Conservation (phyloP, 495 filamentous ascomycete species). For the Bathelium albidoporum region DNA sequence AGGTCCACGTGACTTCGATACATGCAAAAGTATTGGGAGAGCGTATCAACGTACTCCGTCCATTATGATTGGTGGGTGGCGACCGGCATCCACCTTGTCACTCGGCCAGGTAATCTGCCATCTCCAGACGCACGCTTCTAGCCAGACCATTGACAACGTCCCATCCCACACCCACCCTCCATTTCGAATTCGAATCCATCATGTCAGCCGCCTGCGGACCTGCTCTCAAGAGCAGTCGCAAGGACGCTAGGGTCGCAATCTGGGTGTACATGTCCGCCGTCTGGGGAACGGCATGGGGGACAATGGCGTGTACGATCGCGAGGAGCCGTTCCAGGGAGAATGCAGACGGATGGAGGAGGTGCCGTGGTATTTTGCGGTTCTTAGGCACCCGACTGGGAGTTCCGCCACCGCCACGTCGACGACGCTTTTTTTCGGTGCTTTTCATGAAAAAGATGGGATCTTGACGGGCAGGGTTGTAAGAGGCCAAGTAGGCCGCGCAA, state of each 20-base stretch:
- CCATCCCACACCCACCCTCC: slow-evolving; percentile 62
- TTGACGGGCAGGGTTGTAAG: slow-evolving; percentile 67
- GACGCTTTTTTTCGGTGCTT: slow-evolving; percentile 49
- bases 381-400: slow-evolving; percentile 24
- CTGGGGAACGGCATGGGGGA: slow-evolving; percentile 51
- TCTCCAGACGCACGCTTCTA: slow-evolving; percentile 58
- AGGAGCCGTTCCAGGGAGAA: slow-evolving; percentile 82
- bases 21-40: no score
- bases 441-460: slow-evolving; percentile 83
- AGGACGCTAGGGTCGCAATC: slow-evolving; percentile 67
- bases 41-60: no score
- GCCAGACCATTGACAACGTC: slow-evolving; percentile 56
- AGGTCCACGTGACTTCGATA: no score
- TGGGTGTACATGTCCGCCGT: slow-evolving; percentile 40
- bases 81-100: neutral
- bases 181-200: slow-evolving; percentile 56
- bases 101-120: slow-evolving; percentile 58
- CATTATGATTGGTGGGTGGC: no score
- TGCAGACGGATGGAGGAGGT: slow-evolving; percentile 62
- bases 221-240: slow-evolving; percentile 59
- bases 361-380: slow-evolving; percentile 45
- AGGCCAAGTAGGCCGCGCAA: slow-evolving; percentile 81
- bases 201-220: slow-evolving; percentile 39
- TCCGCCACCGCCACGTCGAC: slow-evolving; percentile 33
- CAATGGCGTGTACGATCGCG: slow-evolving; percentile 74